A percentile compares a stretch with the other conserved stretches of the same genome.
These are phyloP conservation scores for Rhizophagus clarus DNA, from an alignment of 192 early-diverging fungal genomes.

Conservation along the genomic window DNA sequence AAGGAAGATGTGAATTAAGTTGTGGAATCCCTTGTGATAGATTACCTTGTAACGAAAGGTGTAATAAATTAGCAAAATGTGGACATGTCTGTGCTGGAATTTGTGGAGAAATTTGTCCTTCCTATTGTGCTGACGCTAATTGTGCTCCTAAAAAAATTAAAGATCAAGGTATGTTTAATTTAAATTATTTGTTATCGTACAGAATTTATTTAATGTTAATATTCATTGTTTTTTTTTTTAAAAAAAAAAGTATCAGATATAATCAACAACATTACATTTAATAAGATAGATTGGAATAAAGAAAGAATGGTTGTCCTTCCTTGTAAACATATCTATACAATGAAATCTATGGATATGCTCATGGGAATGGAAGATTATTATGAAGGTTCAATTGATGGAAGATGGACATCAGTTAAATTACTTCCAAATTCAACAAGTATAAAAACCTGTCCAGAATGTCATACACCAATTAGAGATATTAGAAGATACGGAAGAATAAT, in stretches of 20 bases:
- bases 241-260: no score
- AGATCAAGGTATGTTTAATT: conserved; percentile 12
- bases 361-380: conserved; percentile 51
- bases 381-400: background rate
- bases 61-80: conserved; percentile 45
- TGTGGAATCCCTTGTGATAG: conserved; percentile 61
- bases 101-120: conserved; percentile 51
- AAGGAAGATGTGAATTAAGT: conserved; percentile 46
- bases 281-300: conserved; percentile 40
- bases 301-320: conserved; percentile 48
- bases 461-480: background rate
- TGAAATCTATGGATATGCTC: conserved; percentile 52
- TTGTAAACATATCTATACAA: conserved; percentile 56
- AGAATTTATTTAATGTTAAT: no score
- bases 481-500: conserved; percentile 28
- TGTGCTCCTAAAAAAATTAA: conserved; percentile 35
- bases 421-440: background rate
- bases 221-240: no score
- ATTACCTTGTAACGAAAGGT: conserved; percentile 58
- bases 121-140: conserved; percentile 33
- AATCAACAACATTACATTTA: no score
- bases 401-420: background rate
- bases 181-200: no score
- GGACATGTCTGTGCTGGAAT: conserved; percentile 52
- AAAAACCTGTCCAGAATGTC: conserved; percentile 20